Base-by-base conservation (phyloP, 305 asterid genomes). In the Solanum hybrid region DNA sequence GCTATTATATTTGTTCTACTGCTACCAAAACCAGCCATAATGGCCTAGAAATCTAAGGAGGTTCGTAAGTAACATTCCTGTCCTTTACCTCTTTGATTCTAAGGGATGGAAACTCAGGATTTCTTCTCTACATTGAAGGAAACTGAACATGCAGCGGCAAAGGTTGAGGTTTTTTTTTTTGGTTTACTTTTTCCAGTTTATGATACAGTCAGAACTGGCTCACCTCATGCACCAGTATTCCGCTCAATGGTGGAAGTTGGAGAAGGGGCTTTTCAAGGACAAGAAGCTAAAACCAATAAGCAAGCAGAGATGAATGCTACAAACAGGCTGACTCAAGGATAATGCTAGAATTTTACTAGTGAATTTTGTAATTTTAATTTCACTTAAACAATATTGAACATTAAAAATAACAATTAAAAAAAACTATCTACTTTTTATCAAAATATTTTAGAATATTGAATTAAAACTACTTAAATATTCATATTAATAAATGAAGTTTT, bases 81-180 rank as follows among this genome's bases (percentile, higher is more conserved):
- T 22, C 27, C 29, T 65, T 65, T 65, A 9, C 75, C 27, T 65
- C 75, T 65, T 8, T 65, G 75, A 65, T 65, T 24, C 75, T 9
- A 65, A 22, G 5, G 27, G 27, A 22, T 9, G 75, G 13, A 22
- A n/a, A 22, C 57, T 41, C 57, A 34, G 26, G 94, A 92, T 86
- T 94, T 90, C 90, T 96, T 94, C 61, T 14, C 95, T n/a, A 95
- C 98, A 22, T 26, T 96, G 79, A 97, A 95, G 92, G 98, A 97
- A 89, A 96, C 99, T 89, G 99, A 97, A 90, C 97, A 95, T 89
- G 95, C 98, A 61, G 97, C 95, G 77, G 99, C 99, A 9, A 96
- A 93, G 92, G 93, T 92, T 87, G 98, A 90, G 79, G 96, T 37
- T 10, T 39, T 11, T 11, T 10, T 39, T 39, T 39, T 39, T 39